Percentiles rank a stretch among this genome's conserved stretches.
phyloP scores from a whole-genome alignment of 768 basidiomycete species.

The Boletus speciosus region DNA sequence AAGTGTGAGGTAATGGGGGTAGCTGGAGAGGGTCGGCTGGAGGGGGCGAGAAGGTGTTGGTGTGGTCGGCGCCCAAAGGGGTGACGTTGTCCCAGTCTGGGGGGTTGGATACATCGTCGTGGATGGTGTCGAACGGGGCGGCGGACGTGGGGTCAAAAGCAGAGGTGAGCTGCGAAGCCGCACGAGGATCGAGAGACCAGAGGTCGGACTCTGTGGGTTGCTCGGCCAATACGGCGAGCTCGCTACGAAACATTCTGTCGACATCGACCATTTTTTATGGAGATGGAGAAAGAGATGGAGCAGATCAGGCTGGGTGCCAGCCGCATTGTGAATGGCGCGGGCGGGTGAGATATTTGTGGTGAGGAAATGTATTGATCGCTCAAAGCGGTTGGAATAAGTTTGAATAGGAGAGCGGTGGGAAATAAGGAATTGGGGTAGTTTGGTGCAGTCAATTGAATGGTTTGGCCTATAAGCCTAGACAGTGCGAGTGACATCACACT shows the following conservation, averaged over 20 bases:
- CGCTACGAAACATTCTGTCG: constrained; percentile 22
- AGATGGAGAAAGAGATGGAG: background rate
- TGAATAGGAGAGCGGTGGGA: background rate
- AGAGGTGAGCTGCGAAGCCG: background rate
- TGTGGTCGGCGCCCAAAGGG: background rate
- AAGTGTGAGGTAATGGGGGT: background rate
- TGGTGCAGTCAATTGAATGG: background rate
- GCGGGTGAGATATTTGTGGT: constrained; percentile 1
- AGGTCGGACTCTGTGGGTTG: background rate
- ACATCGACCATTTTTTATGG: constrained; percentile 20
- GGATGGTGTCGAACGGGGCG: background rate
- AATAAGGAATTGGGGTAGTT: background rate
- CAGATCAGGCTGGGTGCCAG: background rate
- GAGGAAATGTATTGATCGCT: constrained; percentile 15
- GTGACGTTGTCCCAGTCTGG: constrained; percentile 1
- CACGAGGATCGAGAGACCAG: constrained; percentile 6
- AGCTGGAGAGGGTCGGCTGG: background rate
- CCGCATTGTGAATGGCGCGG: constrained; percentile 13
- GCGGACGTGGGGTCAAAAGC: background rate
- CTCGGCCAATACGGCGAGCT: constrained; percentile 16
- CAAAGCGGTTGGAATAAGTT: background rate
- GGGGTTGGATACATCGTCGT: background rate
- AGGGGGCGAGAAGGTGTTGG: background rate
- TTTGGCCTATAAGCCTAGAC: background rate
- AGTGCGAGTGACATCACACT: background rate